A percentile compares a stretch with the other conserved stretches of the same genome.
Conservation (phyloP, 1,284 basidiomycete species). For the Ganoderma lucidum region DNA sequence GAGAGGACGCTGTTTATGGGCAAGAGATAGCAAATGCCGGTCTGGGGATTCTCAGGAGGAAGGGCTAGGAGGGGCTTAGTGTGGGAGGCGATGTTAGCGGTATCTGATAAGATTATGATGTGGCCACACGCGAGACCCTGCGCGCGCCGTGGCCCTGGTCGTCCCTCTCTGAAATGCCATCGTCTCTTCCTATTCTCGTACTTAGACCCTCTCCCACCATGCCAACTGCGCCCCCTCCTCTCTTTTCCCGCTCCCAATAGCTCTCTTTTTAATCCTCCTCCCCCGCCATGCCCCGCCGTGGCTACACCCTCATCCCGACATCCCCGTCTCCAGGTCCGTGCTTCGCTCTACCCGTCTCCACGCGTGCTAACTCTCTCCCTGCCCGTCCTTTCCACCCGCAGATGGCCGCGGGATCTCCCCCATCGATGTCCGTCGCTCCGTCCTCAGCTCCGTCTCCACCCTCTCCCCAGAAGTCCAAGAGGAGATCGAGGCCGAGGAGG, state of each 20-base stretch:
- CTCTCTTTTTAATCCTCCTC: background rate
- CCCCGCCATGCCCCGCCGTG: conserved; percentile 24
- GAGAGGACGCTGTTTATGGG: background rate
- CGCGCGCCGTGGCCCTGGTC: background rate
- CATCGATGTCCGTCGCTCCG: conserved; percentile 22
- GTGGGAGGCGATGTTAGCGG: conserved; percentile 8
- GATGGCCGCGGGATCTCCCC: conserved; percentile 23
- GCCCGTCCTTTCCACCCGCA: background rate
- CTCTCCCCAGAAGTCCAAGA: conserved; percentile 24
- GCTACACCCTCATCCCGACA: conserved; percentile 28
- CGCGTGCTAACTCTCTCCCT: background rate
- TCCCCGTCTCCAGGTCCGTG: conserved; percentile 25
- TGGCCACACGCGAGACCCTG: conserved; percentile 3
- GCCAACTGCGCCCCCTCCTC: conserved; percentile 3
- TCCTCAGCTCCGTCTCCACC: conserved; percentile 21
- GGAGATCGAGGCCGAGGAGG: conserved; percentile 36
- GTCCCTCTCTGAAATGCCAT: background rate
- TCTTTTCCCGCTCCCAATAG: conserved; percentile 8
- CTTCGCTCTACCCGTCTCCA: background rate
- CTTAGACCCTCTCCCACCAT: conserved; percentile 17
- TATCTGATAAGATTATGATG: conserved; percentile 33
- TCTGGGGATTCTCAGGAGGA: background rate
- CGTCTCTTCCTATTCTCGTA: conserved; percentile 10
- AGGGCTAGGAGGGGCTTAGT: background rate
- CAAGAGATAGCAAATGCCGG: background rate